Evolutionary conservation across 768 basidiomycete genomes (phyloP), one percentile per base, ranked within the genome.

Genomic region (Kondoa subrosea): DNA sequence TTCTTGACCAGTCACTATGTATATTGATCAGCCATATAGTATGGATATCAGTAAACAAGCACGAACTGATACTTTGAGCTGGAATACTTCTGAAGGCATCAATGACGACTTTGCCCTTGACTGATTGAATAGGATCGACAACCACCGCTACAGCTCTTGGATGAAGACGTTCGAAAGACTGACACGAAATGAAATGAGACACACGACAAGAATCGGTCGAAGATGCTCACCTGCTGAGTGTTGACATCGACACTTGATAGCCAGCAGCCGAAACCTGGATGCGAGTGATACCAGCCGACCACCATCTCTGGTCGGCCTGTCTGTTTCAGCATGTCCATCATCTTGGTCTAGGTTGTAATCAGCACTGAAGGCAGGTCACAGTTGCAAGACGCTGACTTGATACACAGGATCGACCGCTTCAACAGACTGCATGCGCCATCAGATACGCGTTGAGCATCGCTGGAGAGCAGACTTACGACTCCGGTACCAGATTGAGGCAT

Each of bases 211-310:
- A 66, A 34, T 56, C 29, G 71, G 57, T 70, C 40, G 67, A 30
- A 62, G 57, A 30, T 34, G 75, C 80, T 69, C 66, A 87, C 92
- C 81, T 97, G 95, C 75, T 99, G 95, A 2, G 95, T 99, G 78
- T 96, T 95, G 76, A 97, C 91, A 79, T 99, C 95, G 26, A 97
- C 93, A 73, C 90, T 91, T 59, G 92, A 96, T 56, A 99, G 81
- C 95, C 95, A 99, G 77, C 95, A 99, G 2, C 95, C 95, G 78
- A 97, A 99, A 40, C 95, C 95, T 66, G 95, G 95, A 81, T 99
- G 95, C 50, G 95, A 97, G 78, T 99, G 95, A 76, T 99, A 99
- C 95, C 95, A 99, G 2, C 95, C 95, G 0, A 99, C 95, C 3
- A 97, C 95, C 85, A 87, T 89, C 80, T 97, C 95, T 33, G 93